Conservation (phyloP, 495 filamentous ascomycete genomes). For the Jackrogersella minutella region DNA sequence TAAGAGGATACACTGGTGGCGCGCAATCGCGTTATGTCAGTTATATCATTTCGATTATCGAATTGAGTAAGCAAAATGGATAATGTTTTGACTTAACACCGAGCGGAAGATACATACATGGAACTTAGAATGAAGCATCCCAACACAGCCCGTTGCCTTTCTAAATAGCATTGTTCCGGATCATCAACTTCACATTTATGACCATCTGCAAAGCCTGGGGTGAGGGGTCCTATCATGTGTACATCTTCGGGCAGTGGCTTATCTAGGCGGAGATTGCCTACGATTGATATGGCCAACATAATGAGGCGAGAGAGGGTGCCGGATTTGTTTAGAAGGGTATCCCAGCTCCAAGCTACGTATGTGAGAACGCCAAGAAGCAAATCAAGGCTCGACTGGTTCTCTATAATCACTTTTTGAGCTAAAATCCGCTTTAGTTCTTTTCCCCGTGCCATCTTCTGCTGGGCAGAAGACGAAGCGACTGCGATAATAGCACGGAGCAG, state of each 20-base stretch:
- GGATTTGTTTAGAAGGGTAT: conserved; percentile 31
- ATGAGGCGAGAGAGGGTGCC: conserved; percentile 48
- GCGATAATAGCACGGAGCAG: conserved; percentile 60
- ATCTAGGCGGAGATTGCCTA: conserved; percentile 58
- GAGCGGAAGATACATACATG: conserved; percentile 41
- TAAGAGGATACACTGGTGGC: conserved; percentile 45
- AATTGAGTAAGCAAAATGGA: neutral
- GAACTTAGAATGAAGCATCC: conserved; percentile 59
- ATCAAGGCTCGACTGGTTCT: conserved; percentile 54
- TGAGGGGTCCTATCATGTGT: conserved; percentile 26
- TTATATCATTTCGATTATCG: neutral
- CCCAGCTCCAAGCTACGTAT: conserved; percentile 52
- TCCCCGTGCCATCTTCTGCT: conserved; percentile 38
- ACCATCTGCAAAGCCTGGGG: conserved; percentile 31
- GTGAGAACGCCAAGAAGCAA: conserved; percentile 61
- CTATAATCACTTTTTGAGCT: conserved; percentile 50
- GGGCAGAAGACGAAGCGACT: conserved; percentile 50
- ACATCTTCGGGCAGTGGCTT: conserved; percentile 45
- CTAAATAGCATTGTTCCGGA: conserved; percentile 38
- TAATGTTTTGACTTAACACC: neutral
- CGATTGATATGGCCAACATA: conserved; percentile 57
- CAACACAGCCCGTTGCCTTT: conserved; percentile 60
- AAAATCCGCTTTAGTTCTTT: conserved; percentile 52
- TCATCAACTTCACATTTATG: neutral
- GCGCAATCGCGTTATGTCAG: conserved; percentile 1